Evolutionary conservation across 768 basidiomycete genomes (phyloP).

Genomic region (Serpula lacrymans): DNA sequence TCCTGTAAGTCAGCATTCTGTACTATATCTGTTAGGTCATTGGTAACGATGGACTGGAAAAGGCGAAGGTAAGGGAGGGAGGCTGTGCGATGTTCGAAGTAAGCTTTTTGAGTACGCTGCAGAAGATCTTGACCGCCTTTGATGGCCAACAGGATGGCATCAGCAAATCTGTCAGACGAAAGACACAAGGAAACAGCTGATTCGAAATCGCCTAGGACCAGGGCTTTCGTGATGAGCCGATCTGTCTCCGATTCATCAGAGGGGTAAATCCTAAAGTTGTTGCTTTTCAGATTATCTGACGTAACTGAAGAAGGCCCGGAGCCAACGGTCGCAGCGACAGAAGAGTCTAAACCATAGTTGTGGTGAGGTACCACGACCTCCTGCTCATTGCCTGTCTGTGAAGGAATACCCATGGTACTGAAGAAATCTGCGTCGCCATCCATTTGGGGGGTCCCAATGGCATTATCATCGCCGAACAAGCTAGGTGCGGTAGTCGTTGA

Average conservation of each 20-base stretch:
- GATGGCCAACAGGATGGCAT: constrained; percentile 91
- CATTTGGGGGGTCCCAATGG: constrained; percentile 59
- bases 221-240: constrained; percentile 83
- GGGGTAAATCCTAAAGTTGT: constrained; percentile 90
- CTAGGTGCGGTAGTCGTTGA: constrained; percentile 85
- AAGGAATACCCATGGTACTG: constrained; percentile 63
- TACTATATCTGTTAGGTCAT: constrained; percentile 90
- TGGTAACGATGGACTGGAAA: constrained; percentile 90
- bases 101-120: constrained; percentile 84
- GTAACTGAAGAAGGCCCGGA: constrained; percentile 82
- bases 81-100: constrained; percentile 81
- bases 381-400: constrained; percentile 36
- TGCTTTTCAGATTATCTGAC: constrained; percentile 69
- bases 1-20: constrained; percentile 94
- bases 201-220: constrained; percentile 94
- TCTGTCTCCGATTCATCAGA: constrained; percentile 84
- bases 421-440: constrained; percentile 81
- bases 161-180: constrained; percentile 85
- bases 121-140: constrained; percentile 88
- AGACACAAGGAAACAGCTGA: constrained; percentile 91
- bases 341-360: constrained; percentile 79
- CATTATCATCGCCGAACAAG: constrained; percentile 78
- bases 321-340: constrained; percentile 94
- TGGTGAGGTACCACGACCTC: constrained; percentile 70
- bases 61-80: constrained; percentile 85